Conservation (phyloP, 805 yeast species). For the Huiozyma naganishii region DNA sequence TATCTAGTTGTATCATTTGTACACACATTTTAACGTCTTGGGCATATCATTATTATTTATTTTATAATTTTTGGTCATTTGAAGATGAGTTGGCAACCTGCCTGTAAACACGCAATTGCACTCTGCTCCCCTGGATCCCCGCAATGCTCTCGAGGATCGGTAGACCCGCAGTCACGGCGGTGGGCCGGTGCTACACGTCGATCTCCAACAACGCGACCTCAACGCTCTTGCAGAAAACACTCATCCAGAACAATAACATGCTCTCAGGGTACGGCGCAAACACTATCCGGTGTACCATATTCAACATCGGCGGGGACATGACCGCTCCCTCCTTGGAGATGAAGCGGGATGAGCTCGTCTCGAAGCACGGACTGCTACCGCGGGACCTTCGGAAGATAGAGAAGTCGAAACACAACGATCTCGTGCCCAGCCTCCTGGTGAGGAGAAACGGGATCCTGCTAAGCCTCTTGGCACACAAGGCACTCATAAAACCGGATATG, state of each 20-base stretch:
- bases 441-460: slow-evolving; percentile 64
- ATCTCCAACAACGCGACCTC: slow-evolving; percentile 15
- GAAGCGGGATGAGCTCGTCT: slow-evolving; percentile 61
- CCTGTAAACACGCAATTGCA: too few relatives aligned
- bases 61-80: too few relatives aligned
- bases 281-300: slow-evolving; percentile 66
- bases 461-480: slow-evolving; percentile 69
- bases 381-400: slow-evolving; percentile 87
- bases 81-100: too few relatives aligned
- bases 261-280: slow-evolving; percentile 26
- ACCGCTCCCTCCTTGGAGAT: slow-evolving; percentile 60
- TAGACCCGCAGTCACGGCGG: too few relatives aligned
- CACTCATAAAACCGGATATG: slow-evolving; percentile 60
- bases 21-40: too few relatives aligned
- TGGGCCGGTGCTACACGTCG: background rate
- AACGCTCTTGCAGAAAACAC: slow-evolving; percentile 29
- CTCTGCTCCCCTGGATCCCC: too few relatives aligned
- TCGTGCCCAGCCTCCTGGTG: slow-evolving; percentile 75
- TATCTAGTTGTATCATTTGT: too few relatives aligned
- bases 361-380: slow-evolving; percentile 71
- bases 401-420: slow-evolving; percentile 43
- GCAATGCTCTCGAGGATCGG: too few relatives aligned
- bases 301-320: slow-evolving; percentile 60
- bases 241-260: slow-evolving; percentile 29
- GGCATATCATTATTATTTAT: too few relatives aligned